Conservation (phyloP, 495 filamentous ascomycete genomes). For the Tetracladium setigerum region DNA sequence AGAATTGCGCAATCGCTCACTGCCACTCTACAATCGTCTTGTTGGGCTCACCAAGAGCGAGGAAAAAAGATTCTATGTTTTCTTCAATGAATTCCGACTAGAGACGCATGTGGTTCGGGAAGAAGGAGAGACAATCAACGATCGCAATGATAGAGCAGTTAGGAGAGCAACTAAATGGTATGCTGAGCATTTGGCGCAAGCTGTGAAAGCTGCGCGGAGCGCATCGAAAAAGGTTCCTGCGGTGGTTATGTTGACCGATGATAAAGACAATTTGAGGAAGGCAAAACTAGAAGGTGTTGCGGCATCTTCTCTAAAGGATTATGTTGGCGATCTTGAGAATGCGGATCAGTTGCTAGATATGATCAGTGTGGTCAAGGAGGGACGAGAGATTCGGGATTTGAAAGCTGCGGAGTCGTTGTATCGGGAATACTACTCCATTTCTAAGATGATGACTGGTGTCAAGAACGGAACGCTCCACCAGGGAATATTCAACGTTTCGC, state of each 20-base stretch:
- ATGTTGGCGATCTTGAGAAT: constrained; percentile 77
- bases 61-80: constrained; percentile 95
- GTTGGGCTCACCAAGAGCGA: constrained; percentile 85
- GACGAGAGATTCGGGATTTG: constrained; percentile 51
- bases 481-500: constrained; percentile 90
- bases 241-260: constrained; percentile 90
- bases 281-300: constrained; percentile 67
- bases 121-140: constrained; percentile 83
- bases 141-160: constrained; percentile 90
- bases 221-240: constrained; percentile 57
- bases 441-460: constrained; percentile 91
- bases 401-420: constrained; percentile 68
- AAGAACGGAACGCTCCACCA: constrained; percentile 84
- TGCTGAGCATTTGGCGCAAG: constrained; percentile 61
- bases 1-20: constrained; percentile 85
- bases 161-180: constrained; percentile 87
- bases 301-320: constrained; percentile 61
- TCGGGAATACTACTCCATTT: constrained; percentile 71
- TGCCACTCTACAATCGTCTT: constrained; percentile 91
- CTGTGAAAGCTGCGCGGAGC: constrained; percentile 40
- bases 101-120: constrained; percentile 79
- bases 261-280: constrained; percentile 78
- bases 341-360: constrained; percentile 85
- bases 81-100: constrained; percentile 95
- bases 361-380: constrained; percentile 72